These are phyloP conservation scores for Cyberlindnera lachancei DNA, from an alignment of 805 yeast genomes.

Conservation along the genomic window DNA sequence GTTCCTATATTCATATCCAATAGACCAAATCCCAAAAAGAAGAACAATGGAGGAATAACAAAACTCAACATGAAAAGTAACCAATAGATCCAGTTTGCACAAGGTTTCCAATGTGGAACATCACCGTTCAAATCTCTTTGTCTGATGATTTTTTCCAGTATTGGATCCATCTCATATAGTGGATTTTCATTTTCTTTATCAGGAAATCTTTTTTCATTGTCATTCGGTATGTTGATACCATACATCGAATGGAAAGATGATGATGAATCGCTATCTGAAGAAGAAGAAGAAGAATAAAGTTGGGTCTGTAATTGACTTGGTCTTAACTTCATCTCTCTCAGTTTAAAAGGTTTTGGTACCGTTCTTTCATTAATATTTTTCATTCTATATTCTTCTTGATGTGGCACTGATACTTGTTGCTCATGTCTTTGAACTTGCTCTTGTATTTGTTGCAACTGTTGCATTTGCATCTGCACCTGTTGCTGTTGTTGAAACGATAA, in stretches of 20 bases:
- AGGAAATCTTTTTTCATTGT: background rate
- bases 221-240: too few species aligned
- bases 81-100: background rate
- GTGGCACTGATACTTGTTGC: too few species aligned
- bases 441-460: too few species aligned
- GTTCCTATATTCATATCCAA: conserved; percentile 12
- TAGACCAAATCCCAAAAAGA: conserved; percentile 22
- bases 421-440: too few species aligned
- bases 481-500: background rate
- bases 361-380: background rate
- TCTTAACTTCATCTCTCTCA: too few species aligned
- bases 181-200: background rate
- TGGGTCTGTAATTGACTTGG: background rate
- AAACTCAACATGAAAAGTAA: conserved; percentile 15
- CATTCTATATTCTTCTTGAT: background rate
- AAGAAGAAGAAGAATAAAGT: too few species aligned
- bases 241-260: background rate
- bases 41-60: conserved; percentile 22
- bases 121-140: conserved; percentile 12
- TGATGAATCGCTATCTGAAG: background rate
- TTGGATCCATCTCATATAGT: conserved; percentile 1
- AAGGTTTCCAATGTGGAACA: too few species aligned
- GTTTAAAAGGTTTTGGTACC: background rate
- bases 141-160: conserved; percentile 15
- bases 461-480: background rate